These are phyloP conservation scores for Acephala macrosclerotiorum DNA, from an alignment of 2,329 filamentous ascomycete genomes.

Conservation along the genomic window DNA sequence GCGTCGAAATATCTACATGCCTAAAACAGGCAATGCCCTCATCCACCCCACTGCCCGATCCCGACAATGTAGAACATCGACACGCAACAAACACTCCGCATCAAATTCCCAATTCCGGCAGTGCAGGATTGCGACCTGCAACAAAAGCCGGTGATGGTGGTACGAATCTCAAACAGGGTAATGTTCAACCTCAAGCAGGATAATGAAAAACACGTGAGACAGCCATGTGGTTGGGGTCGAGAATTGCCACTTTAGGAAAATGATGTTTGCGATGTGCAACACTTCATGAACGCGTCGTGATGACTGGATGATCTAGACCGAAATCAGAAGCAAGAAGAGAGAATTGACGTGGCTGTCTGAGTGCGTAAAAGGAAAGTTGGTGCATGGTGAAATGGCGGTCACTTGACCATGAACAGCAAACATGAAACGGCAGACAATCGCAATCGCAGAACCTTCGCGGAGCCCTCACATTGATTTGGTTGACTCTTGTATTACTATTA, in stretches of 20 bases:
- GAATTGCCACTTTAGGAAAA: constrained; percentile 19
- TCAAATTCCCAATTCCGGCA: constrained; percentile 11
- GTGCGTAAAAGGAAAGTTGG: background rate
- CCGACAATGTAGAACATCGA: too few relatives aligned
- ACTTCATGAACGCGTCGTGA: background rate
- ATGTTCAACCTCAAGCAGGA: too few relatives aligned
- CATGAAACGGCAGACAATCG: background rate
- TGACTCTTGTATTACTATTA: constrained; percentile 8
- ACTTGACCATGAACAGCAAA: background rate
- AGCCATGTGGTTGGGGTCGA: background rate
- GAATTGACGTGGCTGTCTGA: background rate
- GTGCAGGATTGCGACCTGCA: constrained; percentile 13
- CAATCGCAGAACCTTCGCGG: background rate
- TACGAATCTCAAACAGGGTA: background rate
- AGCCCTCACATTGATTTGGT: background rate
- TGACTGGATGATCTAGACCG: background rate
- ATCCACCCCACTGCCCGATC: too few relatives aligned
- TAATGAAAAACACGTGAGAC: background rate
- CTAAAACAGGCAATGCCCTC: too few relatives aligned
- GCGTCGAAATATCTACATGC: too few relatives aligned
- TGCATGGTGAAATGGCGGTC: background rate
- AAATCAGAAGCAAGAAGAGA: background rate
- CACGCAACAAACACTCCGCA: background rate
- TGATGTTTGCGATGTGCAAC: constrained; percentile 20
- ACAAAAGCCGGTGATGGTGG: constrained; percentile 6